A percentile compares a stretch with the other conserved stretches of the same genome.
Evolutionary conservation across 148 eudicot species (phyloP).

Genomic region (Agrostemma githago): DNA sequence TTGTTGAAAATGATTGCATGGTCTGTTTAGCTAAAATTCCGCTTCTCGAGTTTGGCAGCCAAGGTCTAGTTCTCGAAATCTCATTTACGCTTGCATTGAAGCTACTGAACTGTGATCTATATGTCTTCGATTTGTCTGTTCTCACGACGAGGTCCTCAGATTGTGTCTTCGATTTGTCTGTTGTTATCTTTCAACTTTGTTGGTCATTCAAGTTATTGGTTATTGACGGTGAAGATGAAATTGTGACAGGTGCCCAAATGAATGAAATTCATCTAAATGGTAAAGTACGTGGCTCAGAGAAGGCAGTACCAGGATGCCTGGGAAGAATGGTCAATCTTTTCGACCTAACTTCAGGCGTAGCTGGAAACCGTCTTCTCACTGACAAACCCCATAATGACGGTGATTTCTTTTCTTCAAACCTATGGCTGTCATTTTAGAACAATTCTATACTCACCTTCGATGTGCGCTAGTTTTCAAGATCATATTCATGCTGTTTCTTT

Average conservation of each 20-base stretch:
- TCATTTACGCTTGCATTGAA: not conserved
- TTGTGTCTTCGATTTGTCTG: not conserved
- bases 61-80: not conserved
- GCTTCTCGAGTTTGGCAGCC: not conserved
- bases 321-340: constrained; percentile 89
- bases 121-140: not conserved
- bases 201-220: not conserved
- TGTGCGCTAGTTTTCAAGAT: not conserved
- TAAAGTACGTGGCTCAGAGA: constrained; percentile 38
- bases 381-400: constrained; percentile 79
- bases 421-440: constrained; percentile 1
- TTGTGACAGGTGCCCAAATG: constrained; percentile 53
- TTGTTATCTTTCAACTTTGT: not conserved
- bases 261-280: constrained; percentile 45
- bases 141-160: not conserved
- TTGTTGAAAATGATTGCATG: constrained; percentile 6
- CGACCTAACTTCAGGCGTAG: constrained; percentile 50
- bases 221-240: not conserved
- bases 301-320: constrained; percentile 67
- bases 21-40: not conserved
- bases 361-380: constrained; percentile 65
- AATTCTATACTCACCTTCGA: not conserved
- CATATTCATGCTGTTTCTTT: not conserved
- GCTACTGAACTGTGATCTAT: not conserved
- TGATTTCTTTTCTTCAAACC: constrained; percentile 28